Base-by-base conservation (phyloP, 345 rosid genomes). In the Orychophragmus violaceus region DNA sequence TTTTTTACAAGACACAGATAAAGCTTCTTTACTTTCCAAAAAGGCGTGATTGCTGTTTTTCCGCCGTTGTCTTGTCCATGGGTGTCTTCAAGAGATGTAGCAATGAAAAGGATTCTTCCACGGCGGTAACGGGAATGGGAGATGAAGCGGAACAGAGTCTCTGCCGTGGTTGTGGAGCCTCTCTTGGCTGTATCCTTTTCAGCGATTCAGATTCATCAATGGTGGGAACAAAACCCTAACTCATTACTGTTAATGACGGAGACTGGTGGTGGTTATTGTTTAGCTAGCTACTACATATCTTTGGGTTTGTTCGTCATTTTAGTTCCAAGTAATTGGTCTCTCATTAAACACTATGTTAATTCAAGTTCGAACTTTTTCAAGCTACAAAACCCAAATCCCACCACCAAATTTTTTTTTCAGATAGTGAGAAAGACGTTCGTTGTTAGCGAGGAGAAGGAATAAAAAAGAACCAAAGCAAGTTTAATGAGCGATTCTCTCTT, bases 261-360 rank as follows among this genome's bases (percentile, higher is more conserved):
- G 19, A 78, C 78, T 21, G 58, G 84, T 23, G 90, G 90, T 19
- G 89, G 92, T 19, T 91, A 91, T 73, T 89, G 95, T 2, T 27
- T 74, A 55, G 96, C 98, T 59, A 89, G 98, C 84, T 89, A 91
- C 64, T 89, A 87, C 77, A 87, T 95, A 50, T 89, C 98, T 50
- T 68, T 87, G 62, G 96, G 96, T 51, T 86, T 87, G 28, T 91
- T 91, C 68, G 90, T 91, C 56, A 81, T 91, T 45, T 91, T 90
- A 41, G 95, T 91, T 63, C 98, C 96, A 4, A 95, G 98, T 21
- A 90, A 89, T 57, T 91, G 98, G 98, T 91, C 98, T 11, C 96
- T 89, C 39, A 91, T 91, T 71, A 91, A 91, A 74, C 98, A 95
- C 75, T 91, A 95, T 61, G 96, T 89, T 41, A 89, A 91, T 69